Evolutionary conservation across 2,329 filamentous ascomycete genomes (phyloP), one percentile per base, ranked within the genome.

Genomic region (Penicillium sp.): DNA sequence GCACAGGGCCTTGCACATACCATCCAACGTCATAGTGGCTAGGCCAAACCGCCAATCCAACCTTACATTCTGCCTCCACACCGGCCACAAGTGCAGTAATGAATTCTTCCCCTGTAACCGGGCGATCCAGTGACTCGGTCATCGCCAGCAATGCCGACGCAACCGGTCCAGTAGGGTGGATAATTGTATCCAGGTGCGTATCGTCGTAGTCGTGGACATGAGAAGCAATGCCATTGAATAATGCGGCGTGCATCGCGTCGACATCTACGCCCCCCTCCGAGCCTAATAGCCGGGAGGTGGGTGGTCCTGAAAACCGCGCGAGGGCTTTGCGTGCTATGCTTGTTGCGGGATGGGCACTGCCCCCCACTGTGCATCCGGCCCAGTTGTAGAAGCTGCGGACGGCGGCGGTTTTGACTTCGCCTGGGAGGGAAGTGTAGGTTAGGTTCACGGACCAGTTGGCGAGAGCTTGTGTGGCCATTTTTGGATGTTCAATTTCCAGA

Each of bases 161-260:
- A 0, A 84, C 79, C 0, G 81, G 79, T 0, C 82, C 81, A 0
- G 81, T 77, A 0, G 82, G 82, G 60, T 85, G 83, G 45, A 85
- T 84, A 60, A 84, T 81, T 5, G 80, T 84, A 47, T 81, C 80
- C 1, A 84, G 72, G 61, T 84, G 82, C 1, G 81, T 84, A 64
- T 85, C 81, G 59, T 85, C 82, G 65, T 84, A 85, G 63, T 85
- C 81, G 55, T 84, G 79, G 3, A 83, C 80, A 58, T 84, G 81
- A 29, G 79, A 82, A 13, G 81, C 79, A 44, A 85, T 83, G 26
- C 82, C 82, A 58, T 85, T 84, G 47, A 85, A 63, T 7, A 84
- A 68, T 0, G 81, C 80, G 1, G 82, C 81, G 54, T 81, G 74
- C 61, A 81, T 78, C 2, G 80, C 76, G 60, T 83, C 80, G 5